These are phyloP conservation scores for Kwoniella bestiolae DNA, from an alignment of 768 basidiomycete species.

Conservation along the genomic window DNA sequence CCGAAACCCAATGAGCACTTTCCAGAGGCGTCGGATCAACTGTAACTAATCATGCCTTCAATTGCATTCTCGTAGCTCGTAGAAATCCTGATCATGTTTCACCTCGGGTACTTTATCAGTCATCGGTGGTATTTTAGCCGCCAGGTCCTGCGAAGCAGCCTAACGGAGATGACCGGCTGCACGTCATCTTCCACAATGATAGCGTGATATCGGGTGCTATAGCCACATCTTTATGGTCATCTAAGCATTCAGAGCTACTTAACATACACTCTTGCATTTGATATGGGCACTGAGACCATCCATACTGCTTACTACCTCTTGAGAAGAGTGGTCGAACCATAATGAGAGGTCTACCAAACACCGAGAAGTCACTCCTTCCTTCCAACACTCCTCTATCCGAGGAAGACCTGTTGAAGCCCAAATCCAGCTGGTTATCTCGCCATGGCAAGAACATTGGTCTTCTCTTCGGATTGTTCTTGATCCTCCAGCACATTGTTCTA, in stretches of 20 bases:
- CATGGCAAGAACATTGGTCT: conserved; percentile 8
- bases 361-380: conserved; percentile 13
- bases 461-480: not conserved
- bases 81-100: too few species aligned
- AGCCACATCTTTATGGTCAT: too few species aligned
- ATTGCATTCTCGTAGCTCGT: too few species aligned
- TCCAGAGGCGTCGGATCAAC: too few species aligned
- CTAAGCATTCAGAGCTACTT: not conserved
- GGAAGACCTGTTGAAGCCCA: not conserved
- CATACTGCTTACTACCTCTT: not conserved
- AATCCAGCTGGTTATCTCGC: not conserved
- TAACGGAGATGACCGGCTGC: conserved; percentile 3
- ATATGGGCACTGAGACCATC: not conserved
- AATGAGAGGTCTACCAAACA: conserved; percentile 5
- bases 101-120: too few species aligned
- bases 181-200: conserved; percentile 2
- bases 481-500: conserved; percentile 2
- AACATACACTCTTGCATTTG: not conserved
- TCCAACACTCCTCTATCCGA: conserved; percentile 3
- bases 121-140: too few species aligned
- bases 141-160: not conserved
- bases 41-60: too few species aligned
- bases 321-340: not conserved
- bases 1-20: too few species aligned
- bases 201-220: not conserved